Evolutionary conservation across 148 eudicot genomes (phyloP), one percentile per base, ranked within the genome.

Genomic region (Rhododendron griersonianum): DNA sequence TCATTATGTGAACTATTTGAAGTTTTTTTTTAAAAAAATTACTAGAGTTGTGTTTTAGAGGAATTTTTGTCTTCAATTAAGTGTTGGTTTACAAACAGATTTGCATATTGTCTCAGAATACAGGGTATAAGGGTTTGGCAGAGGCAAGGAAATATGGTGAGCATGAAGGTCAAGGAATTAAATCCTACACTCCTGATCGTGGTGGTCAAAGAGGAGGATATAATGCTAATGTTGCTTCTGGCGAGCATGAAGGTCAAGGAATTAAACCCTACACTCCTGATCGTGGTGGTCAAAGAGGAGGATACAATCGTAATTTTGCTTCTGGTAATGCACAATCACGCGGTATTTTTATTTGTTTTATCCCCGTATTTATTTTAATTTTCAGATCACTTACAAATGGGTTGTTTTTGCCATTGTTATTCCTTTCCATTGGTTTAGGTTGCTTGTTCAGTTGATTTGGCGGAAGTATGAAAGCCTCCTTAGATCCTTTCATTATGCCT

Each of bases 121-220:
- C 90, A 88, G 90, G 86, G 81, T 83, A 81, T 83, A 90, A 85
- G 81, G 92, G 86, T 82, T 90, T 80, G 82, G 73, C 83, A 45
- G 96, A 93, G 74, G 85, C 89, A 10, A 89, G 89, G 89, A 91
- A 89, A 82, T 91, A 73, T 39, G 65, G 83, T 85, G 98, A 95
- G 71, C 55, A 73, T 89, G 77, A 63, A 74, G 87, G 80, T 84
- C 92, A 90, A 86, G 88, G 85, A 67, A 85, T 78, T 51, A 94
- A 88, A 86, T 23, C 83, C 33, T 80, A 61, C 82, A 53, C 88
- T 83, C 81, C 88, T 87, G 93, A 92, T 85, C 92, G 80, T 44
- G 91, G 89, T 91, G 89, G 80, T 88, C 93, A 88, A 83, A 90
- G 95, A 86, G 93, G 93, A 74, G 87, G 90, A 76, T 89, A 87